These are phyloP conservation scores for Elsinoe perseae DNA, from an alignment of 2,329 filamentous ascomycete species.

Conservation along the genomic window DNA sequence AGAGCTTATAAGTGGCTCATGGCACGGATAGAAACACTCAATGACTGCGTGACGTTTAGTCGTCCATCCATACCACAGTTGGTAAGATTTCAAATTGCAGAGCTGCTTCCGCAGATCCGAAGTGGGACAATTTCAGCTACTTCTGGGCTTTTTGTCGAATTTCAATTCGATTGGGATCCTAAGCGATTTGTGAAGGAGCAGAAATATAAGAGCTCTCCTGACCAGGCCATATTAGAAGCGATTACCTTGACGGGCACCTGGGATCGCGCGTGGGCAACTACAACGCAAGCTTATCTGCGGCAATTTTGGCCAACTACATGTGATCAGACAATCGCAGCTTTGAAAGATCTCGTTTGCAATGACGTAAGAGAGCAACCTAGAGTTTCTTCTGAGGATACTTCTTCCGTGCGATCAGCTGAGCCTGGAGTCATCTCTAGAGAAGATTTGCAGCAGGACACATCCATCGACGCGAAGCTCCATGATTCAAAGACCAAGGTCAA, in stretches of 20 bases:
- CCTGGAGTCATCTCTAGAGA: too few relatives aligned
- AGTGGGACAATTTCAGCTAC: background rate
- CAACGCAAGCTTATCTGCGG: background rate
- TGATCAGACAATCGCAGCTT: background rate
- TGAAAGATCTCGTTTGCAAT: constrained; percentile 72
- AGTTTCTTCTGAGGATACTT: too few relatives aligned
- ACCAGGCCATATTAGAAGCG: constrained; percentile 95
- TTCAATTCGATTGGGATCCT: constrained; percentile 94
- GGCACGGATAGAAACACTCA: background rate
- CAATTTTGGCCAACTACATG: constrained; percentile 53
- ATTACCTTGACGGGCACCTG: background rate
- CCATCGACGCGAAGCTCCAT: background rate
- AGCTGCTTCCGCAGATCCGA: background rate
- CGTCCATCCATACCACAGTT: background rate
- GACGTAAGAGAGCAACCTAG: too few relatives aligned
- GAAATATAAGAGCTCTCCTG: constrained; percentile 87
- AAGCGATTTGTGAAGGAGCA: constrained; percentile 82
- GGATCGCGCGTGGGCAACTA: background rate
- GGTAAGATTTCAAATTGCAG: background rate
- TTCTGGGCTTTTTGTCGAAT: constrained; percentile 75
- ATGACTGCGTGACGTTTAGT: background rate
- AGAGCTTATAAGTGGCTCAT: background rate
- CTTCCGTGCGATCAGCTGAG: too few relatives aligned
- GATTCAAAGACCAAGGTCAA: background rate
- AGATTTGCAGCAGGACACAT: constrained; percentile 69